Base-by-base conservation (phyloP, 1,284 basidiomycete species). In the Apiotrichum siamense region DNA sequence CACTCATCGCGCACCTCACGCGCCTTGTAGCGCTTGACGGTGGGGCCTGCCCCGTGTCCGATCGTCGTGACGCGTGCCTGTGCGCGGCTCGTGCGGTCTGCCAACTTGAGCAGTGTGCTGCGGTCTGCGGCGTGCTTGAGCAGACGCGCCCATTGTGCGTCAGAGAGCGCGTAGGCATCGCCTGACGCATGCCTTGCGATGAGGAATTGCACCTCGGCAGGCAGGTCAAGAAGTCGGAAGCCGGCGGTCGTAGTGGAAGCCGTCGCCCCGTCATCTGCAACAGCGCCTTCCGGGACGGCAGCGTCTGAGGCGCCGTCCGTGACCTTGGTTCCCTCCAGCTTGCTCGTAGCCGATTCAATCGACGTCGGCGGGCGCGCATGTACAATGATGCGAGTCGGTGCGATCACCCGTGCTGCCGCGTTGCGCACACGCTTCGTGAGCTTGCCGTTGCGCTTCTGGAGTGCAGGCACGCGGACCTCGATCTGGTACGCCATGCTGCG, bases 151-250 rank as follows among this genome's bases (percentile, higher is more conserved):
- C 60, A 70, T 54, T 72, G 70, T 3, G 50, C 47, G 25, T 66
- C 63, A n/a, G 57, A 58, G 20, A 72, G 53, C 13, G 70, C 70
- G 9, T 52, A 40, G 0, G 63, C 46, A 46, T 72, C 70, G 10
- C 54, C 50, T 4, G 57, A 59, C 13, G 50, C 44, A 51, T 70
- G 65, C 18, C 64, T 55, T 1, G 67, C 60, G 24, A 72, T 62
- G 21, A 62, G 54, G 25, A 66, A 54, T 13, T 66, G 36, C 13
- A 72, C 59, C 47, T 72, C 70, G 32, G 49, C 47, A 23, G 70
- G 70, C 12, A 72, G 59, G 9, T 69, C 65, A 37, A 72, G 50
- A 9, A 72, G 39, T 3, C 52, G 58, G 54, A 72, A 72, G 3
- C 20, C 21, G 24, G n/a, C 26, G 27, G 29, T 26, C 27, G 23